These are phyloP conservation scores for Microstroma glucosiphilum DNA, from an alignment of 1,284 basidiomycete genomes.

Conservation along the genomic window DNA sequence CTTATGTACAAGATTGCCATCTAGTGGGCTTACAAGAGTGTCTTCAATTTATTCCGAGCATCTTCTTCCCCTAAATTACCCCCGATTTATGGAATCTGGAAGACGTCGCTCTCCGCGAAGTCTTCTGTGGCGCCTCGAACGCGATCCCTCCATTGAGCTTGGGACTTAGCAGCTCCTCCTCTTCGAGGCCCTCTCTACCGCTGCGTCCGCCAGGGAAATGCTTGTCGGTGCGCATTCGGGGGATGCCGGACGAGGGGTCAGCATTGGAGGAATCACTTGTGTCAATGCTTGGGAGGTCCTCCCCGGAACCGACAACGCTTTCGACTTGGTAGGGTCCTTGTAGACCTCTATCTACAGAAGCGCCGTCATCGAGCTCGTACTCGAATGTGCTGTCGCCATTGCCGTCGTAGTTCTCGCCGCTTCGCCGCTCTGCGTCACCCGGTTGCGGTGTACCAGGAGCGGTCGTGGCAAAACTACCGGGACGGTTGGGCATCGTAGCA, in stretches of 20 bases:
- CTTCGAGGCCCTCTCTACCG: background rate
- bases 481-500: too few relatives aligned
- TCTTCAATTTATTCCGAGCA: too few relatives aligned
- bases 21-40: too few relatives aligned
- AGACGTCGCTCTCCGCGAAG: too few relatives aligned
- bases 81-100: too few relatives aligned
- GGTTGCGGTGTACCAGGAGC: too few relatives aligned
- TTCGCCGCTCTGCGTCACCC: too few relatives aligned
- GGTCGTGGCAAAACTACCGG: too few relatives aligned
- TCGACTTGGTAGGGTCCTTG: background rate
- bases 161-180: background rate
- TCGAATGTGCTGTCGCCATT: too few relatives aligned
- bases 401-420: too few relatives aligned
- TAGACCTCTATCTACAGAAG: background rate
- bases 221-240: background rate
- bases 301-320: background rate
- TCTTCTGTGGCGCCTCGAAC: background rate
- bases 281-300: background rate
- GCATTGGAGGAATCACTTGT: background rate
- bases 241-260: background rate
- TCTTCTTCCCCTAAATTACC: too few relatives aligned
- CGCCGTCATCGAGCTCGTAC: background rate
- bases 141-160: background rate
- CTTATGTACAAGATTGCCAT: too few relatives aligned
- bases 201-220: background rate